These are phyloP conservation scores for Canavalia ensiformis DNA, from an alignment of 306 rosid genomes.

Conservation along the genomic window DNA sequence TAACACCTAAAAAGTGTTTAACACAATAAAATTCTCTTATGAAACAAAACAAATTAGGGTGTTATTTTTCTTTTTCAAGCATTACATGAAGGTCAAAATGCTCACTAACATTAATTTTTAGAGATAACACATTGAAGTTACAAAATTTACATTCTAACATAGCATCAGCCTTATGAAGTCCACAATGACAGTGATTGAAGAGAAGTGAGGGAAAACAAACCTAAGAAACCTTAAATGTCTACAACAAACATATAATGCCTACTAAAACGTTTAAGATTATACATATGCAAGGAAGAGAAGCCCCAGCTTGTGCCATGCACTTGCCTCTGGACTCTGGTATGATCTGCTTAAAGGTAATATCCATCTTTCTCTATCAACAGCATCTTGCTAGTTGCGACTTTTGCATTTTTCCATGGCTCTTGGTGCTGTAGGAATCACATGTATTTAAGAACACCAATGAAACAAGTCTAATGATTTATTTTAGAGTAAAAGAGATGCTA, in stretches of 20 bases:
- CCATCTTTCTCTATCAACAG: slow-evolving; percentile 45
- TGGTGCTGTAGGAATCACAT: slow-evolving; percentile 73
- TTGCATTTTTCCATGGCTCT: slow-evolving; percentile 88
- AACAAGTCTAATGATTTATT: background rate
- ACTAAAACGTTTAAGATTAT: slow-evolving; percentile 52
- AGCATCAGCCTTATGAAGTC: slow-evolving; percentile 48
- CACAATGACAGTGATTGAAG: slow-evolving; percentile 48
- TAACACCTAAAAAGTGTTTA: background rate
- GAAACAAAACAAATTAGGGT: background rate
- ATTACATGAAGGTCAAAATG: background rate
- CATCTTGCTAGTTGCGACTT: slow-evolving; percentile 59
- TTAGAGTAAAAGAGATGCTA: background rate
- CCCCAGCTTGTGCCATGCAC: slow-evolving; percentile 27
- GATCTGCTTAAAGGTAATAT: slow-evolving; percentile 12
- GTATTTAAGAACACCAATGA: background rate
- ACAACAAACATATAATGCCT: slow-evolving; percentile 49
- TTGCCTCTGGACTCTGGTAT: slow-evolving; percentile 24
- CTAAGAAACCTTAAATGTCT: slow-evolving; percentile 50
- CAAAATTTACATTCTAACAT: slow-evolving; percentile 60
- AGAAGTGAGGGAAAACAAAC: slow-evolving; percentile 38
- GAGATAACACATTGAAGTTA: background rate
- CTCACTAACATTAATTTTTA: slow-evolving; percentile 21
- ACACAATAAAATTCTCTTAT: background rate
- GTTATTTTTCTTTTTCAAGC: background rate
- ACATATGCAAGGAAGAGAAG: slow-evolving; percentile 42